Evolutionary conservation across 202 grass and related monocot species (phyloP), one percentile per base, ranked within the genome.

Genomic region (Panicum hallii): DNA sequence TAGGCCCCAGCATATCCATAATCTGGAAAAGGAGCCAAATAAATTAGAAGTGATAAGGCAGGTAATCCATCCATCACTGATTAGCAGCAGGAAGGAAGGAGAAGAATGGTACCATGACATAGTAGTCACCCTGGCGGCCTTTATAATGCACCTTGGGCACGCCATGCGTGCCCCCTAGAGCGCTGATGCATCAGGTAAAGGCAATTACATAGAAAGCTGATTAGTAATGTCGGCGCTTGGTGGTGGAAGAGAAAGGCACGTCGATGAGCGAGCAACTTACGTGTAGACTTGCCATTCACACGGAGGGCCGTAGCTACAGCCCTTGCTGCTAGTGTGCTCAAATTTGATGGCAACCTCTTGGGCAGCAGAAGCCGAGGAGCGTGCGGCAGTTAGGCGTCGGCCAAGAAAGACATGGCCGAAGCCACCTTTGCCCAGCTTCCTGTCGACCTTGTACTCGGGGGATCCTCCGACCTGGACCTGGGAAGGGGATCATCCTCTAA

Each of bases 371-470:
- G 88, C 90, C 14, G 88, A 57, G 1, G 75, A 65, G 26, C 91
- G 87, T 20, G 67, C 93, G 34, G 46, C 89, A 26, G 87, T 70
- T 7, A 90, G 53, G 55, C 94, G 85, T 9, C 89, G 87, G 76
- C 94, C 91, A 32, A 94, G 89, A 52, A 92, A 97, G 74, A 97
- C 91, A 75, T 97, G 94, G 63, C 94, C 94, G 61, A 97, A 97
- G 5, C 94, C 94, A 67, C 94, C 91, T 86, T 97, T 97, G 16
- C 94, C 94, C 41, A 93, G 82, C 81, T 90, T 97, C 84, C 91
- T 90, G 26, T 97, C 94, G 34, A 94, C 76, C 72, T 78, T 91
- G 88, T 94, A 97, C 56, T 88, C 70, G 20, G 94, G 94, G 47
- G 94, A 97, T 11, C 87, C 87, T 63, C 94, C 94, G 26, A 97